Conservation (phyloP, 2,329 filamentous ascomycete genomes). For the Cercospora berteroae region DNA sequence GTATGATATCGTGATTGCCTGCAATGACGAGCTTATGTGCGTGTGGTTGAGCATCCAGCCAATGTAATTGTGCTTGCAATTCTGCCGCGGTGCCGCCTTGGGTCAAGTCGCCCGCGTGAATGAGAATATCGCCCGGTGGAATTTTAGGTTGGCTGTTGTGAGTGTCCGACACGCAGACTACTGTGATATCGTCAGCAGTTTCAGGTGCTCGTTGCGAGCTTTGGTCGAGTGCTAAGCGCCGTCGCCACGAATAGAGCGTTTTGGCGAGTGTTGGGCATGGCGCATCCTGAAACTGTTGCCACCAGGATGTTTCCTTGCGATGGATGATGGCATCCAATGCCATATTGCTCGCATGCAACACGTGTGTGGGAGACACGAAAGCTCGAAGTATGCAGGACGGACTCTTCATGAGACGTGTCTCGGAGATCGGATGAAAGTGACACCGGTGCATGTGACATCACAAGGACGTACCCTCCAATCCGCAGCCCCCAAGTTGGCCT, state of each 20-base stretch:
- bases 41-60: constrained; percentile 25
- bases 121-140: constrained; percentile 27
- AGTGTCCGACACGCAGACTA: constrained; percentile 34
- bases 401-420: no score
- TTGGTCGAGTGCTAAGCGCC: neutral
- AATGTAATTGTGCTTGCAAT: constrained; percentile 24
- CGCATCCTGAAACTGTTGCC: neutral
- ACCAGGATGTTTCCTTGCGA: neutral
- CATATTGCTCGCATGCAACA: no score
- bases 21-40: constrained; percentile 29
- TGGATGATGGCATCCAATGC: neutral
- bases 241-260: neutral
- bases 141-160: constrained; percentile 22
- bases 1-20: constrained; percentile 28
- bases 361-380: no score
- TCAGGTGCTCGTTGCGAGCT: neutral
- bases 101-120: constrained; percentile 30
- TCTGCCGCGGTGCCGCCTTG: constrained; percentile 22
- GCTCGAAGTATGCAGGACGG: no score
- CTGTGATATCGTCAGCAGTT: neutral
- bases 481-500: no score
- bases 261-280: neutral
- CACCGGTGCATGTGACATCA: no score
- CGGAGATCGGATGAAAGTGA: no score
- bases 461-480: no score